Evolutionary conservation across 345 rosid species (phyloP).

Genomic region (Pistacia vera): DNA sequence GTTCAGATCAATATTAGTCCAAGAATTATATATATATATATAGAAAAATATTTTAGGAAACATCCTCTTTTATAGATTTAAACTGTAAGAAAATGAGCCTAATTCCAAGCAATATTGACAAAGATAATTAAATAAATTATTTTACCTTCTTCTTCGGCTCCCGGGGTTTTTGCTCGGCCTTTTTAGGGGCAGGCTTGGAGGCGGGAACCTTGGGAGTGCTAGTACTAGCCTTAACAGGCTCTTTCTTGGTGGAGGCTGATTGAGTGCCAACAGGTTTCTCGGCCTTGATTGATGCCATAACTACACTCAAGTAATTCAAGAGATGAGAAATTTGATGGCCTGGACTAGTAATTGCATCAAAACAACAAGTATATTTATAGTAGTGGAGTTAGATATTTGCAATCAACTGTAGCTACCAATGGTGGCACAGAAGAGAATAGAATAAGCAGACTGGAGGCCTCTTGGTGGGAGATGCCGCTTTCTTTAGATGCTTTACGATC

Average conservation of each 20-base stretch:
- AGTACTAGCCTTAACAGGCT: constrained; percentile 24
- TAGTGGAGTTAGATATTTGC: background rate
- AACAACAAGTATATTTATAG: constrained; percentile 29
- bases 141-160: constrained; percentile 58
- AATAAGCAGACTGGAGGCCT: constrained; percentile 21
- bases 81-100: too few species aligned
- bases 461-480: constrained; percentile 20
- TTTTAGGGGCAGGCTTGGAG: constrained; percentile 47
- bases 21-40: too few species aligned
- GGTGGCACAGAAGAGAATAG: constrained; percentile 28
- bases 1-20: too few species aligned
- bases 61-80: too few species aligned
- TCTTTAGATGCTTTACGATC: constrained; percentile 34
- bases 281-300: constrained; percentile 57
- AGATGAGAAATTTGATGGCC: constrained; percentile 11
- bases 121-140: background rate
- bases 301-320: background rate
- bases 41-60: too few species aligned
- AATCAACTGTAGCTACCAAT: constrained; percentile 8
- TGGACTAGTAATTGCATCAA: background rate
- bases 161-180: constrained; percentile 47
- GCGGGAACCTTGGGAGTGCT: constrained; percentile 35
- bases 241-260: constrained; percentile 36
- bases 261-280: constrained; percentile 49
- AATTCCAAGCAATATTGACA: background rate